Conservation (phyloP, 2,329 filamentous ascomycete genomes). For the Elsinoe perseae region DNA sequence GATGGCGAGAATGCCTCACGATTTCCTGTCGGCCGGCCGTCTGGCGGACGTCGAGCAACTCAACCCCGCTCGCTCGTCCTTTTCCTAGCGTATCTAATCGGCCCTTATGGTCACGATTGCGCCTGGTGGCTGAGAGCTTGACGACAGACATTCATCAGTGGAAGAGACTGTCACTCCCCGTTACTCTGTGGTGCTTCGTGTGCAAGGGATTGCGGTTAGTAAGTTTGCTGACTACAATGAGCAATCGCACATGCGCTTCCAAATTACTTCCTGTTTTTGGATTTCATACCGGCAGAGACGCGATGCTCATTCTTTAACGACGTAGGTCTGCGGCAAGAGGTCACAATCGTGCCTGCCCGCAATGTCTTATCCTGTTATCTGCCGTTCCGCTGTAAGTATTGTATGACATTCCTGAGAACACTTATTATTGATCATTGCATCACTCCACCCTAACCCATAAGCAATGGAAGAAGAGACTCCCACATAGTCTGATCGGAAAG, state of each 20-base stretch:
- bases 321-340: background rate
- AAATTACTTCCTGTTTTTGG: too few species aligned
- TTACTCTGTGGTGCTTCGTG: too few species aligned
- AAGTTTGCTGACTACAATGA: background rate
- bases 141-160: background rate
- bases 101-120: conserved; percentile 7
- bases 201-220: background rate
- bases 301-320: too few species aligned
- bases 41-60: background rate
- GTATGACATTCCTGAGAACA: background rate
- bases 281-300: too few species aligned
- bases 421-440: background rate
- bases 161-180: background rate
- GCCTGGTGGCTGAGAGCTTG: conserved; percentile 7
- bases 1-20: background rate
- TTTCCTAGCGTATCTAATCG: conserved; percentile 7
- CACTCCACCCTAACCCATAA: too few species aligned
- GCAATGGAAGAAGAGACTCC: too few species aligned
- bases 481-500: too few species aligned
- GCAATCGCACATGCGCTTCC: background rate
- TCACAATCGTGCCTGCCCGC: background rate
- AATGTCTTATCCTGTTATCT: background rate
- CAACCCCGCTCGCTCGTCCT: background rate
- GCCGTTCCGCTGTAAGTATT: background rate
- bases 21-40: background rate